Evolutionary conservation across 768 basidiomycete genomes (phyloP).

Genomic region (Xanthoconium purpureum): DNA sequence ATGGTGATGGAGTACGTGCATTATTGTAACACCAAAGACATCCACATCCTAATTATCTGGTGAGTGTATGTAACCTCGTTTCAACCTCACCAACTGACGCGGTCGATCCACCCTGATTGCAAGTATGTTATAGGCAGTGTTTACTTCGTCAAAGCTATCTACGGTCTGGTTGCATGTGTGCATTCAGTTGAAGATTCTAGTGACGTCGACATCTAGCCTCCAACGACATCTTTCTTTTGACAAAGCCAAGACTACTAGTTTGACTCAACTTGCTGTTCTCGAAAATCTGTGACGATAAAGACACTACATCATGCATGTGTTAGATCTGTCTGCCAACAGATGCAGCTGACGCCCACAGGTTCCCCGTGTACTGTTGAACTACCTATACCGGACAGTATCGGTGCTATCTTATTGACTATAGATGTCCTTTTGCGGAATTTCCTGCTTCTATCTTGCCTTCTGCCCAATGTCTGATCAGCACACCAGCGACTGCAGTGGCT

Average conservation of each 20-base stretch:
- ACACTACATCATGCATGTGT: background rate
- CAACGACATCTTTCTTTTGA: no score
- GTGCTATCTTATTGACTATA: constrained; percentile 33
- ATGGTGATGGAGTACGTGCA: constrained; percentile 59
- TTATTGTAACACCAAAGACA: constrained; percentile 10
- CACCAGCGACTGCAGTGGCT: constrained; percentile 76
- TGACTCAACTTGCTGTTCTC: background rate
- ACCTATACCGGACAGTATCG: background rate
- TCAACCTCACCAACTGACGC: background rate
- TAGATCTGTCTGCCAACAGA: background rate
- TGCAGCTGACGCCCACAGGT: no score
- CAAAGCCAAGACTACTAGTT: background rate
- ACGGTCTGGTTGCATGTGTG: no score
- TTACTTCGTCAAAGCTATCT: no score
- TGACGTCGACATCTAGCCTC: no score
- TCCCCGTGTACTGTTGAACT: background rate
- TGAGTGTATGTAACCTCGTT: background rate
- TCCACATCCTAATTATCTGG: background rate
- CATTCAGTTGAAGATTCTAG: no score
- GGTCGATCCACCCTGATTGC: no score
- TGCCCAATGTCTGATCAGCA: constrained; percentile 80
- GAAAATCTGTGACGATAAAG: background rate
- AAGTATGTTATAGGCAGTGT: background rate
- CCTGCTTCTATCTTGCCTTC: constrained; percentile 50
- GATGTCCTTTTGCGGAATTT: constrained; percentile 41